phyloP scores from a whole-genome alignment of 306 rosid genomes.

The Calophaca sinica region DNA sequence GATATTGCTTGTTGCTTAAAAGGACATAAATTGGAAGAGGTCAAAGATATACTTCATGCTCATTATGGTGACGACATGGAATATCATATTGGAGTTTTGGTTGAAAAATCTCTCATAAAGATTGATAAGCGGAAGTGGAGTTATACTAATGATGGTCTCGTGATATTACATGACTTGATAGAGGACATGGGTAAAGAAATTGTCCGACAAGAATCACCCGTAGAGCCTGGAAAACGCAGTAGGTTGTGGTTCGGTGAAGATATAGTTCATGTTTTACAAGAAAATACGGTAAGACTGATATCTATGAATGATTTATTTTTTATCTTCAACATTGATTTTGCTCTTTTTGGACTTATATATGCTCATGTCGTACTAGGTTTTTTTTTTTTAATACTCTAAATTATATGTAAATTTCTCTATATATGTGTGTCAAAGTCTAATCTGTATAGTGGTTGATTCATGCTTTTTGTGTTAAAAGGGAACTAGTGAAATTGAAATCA shows the following conservation, averaged over 20 bases:
- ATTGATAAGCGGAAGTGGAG: too few relatives aligned
- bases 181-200: constrained; percentile 21
- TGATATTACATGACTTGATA: neutral
- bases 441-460: neutral
- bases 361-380: neutral
- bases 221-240: neutral
- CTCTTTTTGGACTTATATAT: neutral
- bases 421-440: neutral
- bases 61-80: neutral
- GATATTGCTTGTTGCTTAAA: constrained; percentile 26
- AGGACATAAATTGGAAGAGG: neutral
- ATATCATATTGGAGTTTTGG: neutral
- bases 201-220: neutral
- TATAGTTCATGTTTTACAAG: constrained; percentile 1
- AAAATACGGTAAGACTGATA: neutral
- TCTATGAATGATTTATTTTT: neutral
- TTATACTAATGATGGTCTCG: too few relatives aligned
- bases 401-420: neutral
- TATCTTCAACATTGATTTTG: neutral
- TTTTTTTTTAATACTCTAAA: neutral
- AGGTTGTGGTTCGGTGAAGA: constrained; percentile 4
- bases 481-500: constrained; percentile 5
- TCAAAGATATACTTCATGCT: neutral
- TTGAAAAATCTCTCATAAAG: constrained; percentile 16
- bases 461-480: constrained; percentile 8